Base-by-base conservation (phyloP, 1,139 yeast genomes). In the Candida smagusa region DNA sequence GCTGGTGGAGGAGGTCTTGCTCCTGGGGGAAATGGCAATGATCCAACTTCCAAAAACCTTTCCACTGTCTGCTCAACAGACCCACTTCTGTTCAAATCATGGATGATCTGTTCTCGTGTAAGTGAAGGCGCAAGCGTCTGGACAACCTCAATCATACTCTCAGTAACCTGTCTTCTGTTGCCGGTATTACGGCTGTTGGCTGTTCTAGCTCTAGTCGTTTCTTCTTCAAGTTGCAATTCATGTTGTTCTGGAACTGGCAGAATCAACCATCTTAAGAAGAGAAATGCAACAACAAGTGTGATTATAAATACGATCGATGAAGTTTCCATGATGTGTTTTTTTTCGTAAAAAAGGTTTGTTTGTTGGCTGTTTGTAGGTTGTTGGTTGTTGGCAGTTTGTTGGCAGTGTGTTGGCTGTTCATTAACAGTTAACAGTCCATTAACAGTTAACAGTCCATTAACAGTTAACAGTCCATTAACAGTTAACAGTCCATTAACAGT, bases 121-220 rank as follows among this genome's bases (percentile, higher is more conserved):
- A 87, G 64, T 25, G 71, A 70, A 1, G 97, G 97, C 0, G 89
- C 96, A 44, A 90, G 70, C 22, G 89, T 78, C 49, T 81, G 87
- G 1, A 90, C 97, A 1, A 86, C 82, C 47, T 85, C 94, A 34
- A 90, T 72, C 97, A 90, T 90, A 45, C 77, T 81, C 8, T 72
- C 75, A 3, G 88, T 84, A n/a, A 85, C 84, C 2, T 67, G 72
- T 39, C 95, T 76, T 38, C 76, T 65, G 12, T 59, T 36, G n/a
- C 28, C 39, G 61, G 49, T 57, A 38, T 56, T 57, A 9, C n/a
- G 3, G 22, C 6, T 50, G 47, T 50, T 49, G 52, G 47, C 34
- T 45, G 34, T 12, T 31, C 37, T 22, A 37, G 37, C 38, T 32
- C 37, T 30, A 7, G 27, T 19, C 12, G 42, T 44, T 22, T 49